phyloP scores from a whole-genome alignment of 2,329 filamentous ascomycete genomes.

The Penicillium hesseltinei region DNA sequence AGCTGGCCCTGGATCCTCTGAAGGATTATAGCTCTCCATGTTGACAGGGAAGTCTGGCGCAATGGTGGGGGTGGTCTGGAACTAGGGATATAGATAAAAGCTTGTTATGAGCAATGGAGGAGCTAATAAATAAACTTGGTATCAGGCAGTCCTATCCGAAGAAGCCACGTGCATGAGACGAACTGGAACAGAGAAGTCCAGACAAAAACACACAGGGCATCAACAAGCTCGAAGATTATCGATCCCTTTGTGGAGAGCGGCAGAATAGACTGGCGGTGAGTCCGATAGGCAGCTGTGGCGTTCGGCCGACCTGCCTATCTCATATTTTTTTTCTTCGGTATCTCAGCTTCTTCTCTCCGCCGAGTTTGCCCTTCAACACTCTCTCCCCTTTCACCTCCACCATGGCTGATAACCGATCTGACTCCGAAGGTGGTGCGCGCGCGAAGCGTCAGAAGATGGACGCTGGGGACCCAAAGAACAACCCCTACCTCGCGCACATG shows the following conservation, averaged over 20 bases:
- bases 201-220: neutral
- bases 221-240: constrained; percentile 12
- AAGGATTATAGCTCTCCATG: constrained; percentile 34
- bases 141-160: neutral
- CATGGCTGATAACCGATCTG: constrained; percentile 60
- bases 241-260: constrained; percentile 32
- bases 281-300: constrained; percentile 28
- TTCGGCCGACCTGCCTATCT: constrained; percentile 35
- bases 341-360: constrained; percentile 10
- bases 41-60: constrained; percentile 12
- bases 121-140: neutral
- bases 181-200: neutral
- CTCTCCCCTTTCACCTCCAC: constrained; percentile 18
- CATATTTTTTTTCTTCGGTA: constrained; percentile 24
- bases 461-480: constrained; percentile 55
- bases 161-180: neutral
- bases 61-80: constrained; percentile 4
- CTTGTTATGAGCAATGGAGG: neutral
- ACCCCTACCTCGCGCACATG: constrained; percentile 91
- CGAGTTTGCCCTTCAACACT: constrained; percentile 14
- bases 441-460: constrained; percentile 57
- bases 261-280: constrained; percentile 32
- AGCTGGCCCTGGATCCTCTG: constrained; percentile 42
- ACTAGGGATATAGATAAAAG: neutral
- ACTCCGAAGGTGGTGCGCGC: constrained; percentile 50